A percentile compares a stretch with the other conserved stretches of the same genome.
phyloP scores from a whole-genome alignment of 192 early-diverging fungal species.

The Coemansia sp. region DNA sequence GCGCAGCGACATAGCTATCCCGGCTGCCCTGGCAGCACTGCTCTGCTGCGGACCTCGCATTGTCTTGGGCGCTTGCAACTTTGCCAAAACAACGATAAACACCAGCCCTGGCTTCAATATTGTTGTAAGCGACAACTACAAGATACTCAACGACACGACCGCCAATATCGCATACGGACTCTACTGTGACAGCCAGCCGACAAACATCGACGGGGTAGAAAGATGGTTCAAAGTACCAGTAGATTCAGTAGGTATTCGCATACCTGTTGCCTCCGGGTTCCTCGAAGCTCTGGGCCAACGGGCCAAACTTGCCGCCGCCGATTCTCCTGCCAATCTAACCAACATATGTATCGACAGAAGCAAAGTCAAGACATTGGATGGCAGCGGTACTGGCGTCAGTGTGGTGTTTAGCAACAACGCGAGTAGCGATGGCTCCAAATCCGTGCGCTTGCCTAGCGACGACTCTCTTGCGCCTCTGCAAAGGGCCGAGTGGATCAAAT shows the following conservation, averaged over 20 bases:
- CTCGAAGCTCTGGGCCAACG: slow-evolving; percentile 43
- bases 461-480: slow-evolving; percentile 39
- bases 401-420: slow-evolving; percentile 40
- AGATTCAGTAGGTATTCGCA: slow-evolving; percentile 30
- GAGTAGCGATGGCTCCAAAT: slow-evolving; percentile 29
- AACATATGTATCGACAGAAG: slow-evolving; percentile 41
- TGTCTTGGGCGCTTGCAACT: slow-evolving; percentile 30
- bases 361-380: slow-evolving; percentile 25
- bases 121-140: slow-evolving; percentile 49
- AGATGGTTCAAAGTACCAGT: slow-evolving; percentile 57
- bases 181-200: slow-evolving; percentile 47
- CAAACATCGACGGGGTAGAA: slow-evolving; percentile 29
- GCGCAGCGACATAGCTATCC: slow-evolving; percentile 7
- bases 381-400: slow-evolving; percentile 4
- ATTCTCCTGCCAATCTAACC: slow-evolving; percentile 29
- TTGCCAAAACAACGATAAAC: slow-evolving; percentile 27
- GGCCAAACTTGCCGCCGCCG: slow-evolving; percentile 22
- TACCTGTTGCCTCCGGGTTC: slow-evolving; percentile 44
- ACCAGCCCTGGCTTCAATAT: slow-evolving; percentile 52
- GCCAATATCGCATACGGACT: slow-evolving; percentile 43
- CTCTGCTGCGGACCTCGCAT: slow-evolving; percentile 6
- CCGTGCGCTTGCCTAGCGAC: slow-evolving; percentile 37
- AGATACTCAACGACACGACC: slow-evolving; percentile 43
- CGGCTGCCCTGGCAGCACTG: slow-evolving; percentile 2
- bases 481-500: slow-evolving; percentile 57